Evolutionary conservation across 345 rosid species (phyloP).

Genomic region (Eucalyptus pauciflora): DNA sequence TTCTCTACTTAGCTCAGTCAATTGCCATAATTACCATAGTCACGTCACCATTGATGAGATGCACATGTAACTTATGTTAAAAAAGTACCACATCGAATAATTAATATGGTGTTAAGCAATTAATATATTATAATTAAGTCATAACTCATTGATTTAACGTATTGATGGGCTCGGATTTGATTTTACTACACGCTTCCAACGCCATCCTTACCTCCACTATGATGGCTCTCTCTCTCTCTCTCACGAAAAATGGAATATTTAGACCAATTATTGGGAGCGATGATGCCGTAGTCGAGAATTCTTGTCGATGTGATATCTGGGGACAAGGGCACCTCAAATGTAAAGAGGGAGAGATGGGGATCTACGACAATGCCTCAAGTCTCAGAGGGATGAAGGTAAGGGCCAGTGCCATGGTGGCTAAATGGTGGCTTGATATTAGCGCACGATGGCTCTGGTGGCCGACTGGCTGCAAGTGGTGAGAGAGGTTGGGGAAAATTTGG

Average conservation of each 20-base stretch:
- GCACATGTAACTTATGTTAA: background rate
- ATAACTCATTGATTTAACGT: background rate
- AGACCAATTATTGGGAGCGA: no score
- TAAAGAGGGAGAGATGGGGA: background rate
- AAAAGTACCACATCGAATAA: rapidly evolving
- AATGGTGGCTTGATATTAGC: no score
- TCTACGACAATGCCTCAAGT: background rate
- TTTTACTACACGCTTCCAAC: background rate
- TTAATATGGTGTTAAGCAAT: rapidly evolving
- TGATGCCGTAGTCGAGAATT: background rate
- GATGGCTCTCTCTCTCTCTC: background rate
- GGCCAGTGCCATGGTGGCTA: background rate
- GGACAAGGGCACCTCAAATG: no score
- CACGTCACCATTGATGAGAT: background rate
- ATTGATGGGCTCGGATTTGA: background rate
- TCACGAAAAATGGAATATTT: background rate
- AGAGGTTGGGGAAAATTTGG: background rate
- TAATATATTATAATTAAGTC: background rate
- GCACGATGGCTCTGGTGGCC: background rate
- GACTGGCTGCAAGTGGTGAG: background rate
- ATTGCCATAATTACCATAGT: background rate
- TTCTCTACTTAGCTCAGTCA: background rate
- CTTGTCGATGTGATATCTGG: background rate
- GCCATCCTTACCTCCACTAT: background rate
- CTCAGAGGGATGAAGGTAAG: background rate